Evolutionary conservation across 169 alveolate genomes (phyloP).

Genomic region (Babesia caballi): DNA sequence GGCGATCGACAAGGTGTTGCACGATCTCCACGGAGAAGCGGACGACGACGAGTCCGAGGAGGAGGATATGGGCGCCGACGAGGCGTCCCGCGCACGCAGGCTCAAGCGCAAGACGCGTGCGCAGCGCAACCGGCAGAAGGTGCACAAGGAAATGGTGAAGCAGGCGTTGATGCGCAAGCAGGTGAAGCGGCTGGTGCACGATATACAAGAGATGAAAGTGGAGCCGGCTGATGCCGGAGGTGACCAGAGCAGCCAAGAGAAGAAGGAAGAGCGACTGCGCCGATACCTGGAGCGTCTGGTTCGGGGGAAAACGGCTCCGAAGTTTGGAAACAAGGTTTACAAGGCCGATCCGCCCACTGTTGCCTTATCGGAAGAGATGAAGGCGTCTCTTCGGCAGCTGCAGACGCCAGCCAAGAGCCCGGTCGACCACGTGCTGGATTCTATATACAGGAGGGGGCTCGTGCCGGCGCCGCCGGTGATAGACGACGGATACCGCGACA

Average conservation of each 20-base stretch:
- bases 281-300: conserved; percentile 15
- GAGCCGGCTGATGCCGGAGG: neutral
- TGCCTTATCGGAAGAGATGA: conserved; percentile 35
- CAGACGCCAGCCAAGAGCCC: conserved; percentile 41
- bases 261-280: neutral
- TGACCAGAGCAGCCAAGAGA: neutral
- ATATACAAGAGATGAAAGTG: conserved; percentile 21
- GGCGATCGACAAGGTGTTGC: neutral
- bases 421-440: conserved; percentile 25
- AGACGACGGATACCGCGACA: conserved; percentile 6
- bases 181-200: conserved; percentile 36
- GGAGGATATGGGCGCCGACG: neutral
- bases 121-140: conserved; percentile 38
- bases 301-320: conserved; percentile 13
- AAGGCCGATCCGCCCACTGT: conserved; percentile 32
- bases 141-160: conserved; percentile 8
- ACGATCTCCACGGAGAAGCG: neutral
- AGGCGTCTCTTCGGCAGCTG: neutral
- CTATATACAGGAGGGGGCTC: conserved; percentile 58
- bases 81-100: neutral
- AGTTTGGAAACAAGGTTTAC: conserved; percentile 31
- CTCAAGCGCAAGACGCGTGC: conserved; percentile 39
- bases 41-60: conserved; percentile 8
- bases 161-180: conserved; percentile 28
- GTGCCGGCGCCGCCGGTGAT: conserved; percentile 58